A percentile compares a stretch with the other conserved stretches of the same genome.
phyloP scores from a whole-genome alignment of 2,329 filamentous ascomycete species.

The Penicillium brasilianum region DNA sequence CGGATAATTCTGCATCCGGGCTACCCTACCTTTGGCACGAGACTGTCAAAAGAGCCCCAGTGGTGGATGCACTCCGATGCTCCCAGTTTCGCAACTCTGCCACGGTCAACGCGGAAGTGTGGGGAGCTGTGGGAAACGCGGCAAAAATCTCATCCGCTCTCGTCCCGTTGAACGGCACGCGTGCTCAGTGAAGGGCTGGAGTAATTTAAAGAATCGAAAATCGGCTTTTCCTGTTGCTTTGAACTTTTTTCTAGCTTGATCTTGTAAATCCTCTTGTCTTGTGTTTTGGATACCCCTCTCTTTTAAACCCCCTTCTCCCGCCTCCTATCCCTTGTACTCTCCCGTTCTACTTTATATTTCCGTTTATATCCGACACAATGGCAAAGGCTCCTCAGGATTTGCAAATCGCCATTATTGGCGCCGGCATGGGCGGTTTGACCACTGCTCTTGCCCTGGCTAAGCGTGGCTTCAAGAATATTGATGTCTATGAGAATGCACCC shows the following conservation, averaged over 20 bases:
- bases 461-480: conserved; percentile 74
- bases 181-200: conserved; percentile 10
- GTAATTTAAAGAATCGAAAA: conserved; percentile 17
- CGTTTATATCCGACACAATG: conserved; percentile 30
- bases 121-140: conserved; percentile 33
- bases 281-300: too few species aligned
- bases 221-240: not conserved
- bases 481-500: conserved; percentile 74
- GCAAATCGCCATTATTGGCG: conserved; percentile 55
- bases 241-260: not conserved
- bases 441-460: conserved; percentile 74
- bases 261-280: not conserved
- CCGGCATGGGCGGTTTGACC: conserved; percentile 77
- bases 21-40: not conserved
- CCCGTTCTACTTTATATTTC: not conserved
- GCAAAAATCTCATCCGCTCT: conserved; percentile 32
- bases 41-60: not conserved
- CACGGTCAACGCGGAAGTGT: conserved; percentile 15
- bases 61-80: not conserved
- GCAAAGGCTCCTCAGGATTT: conserved; percentile 38
- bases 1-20: conserved; percentile 27
- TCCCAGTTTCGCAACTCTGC: not conserved
- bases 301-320: not conserved
- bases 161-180: conserved; percentile 17
- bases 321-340: not conserved